Evolutionary conservation across 148 eudicot genomes (phyloP).

Genomic region (Nyssa sinensis): DNA sequence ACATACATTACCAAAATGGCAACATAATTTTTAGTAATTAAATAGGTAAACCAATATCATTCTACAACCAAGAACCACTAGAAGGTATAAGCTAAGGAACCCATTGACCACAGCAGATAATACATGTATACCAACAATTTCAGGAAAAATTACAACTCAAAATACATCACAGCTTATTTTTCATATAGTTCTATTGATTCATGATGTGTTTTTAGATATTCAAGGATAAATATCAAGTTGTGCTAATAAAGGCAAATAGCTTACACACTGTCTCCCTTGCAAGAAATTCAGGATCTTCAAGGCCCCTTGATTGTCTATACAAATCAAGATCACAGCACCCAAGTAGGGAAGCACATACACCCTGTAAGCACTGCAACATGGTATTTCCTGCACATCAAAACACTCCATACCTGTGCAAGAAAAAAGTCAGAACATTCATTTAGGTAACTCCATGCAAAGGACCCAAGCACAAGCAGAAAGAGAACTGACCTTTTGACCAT

Average conservation of each 20-base stretch:
- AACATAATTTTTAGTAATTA: not conserved
- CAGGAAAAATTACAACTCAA: not conserved
- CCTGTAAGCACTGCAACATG: conserved; percentile 93
- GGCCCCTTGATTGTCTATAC: conserved; percentile 60
- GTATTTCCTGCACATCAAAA: conserved; percentile 56
- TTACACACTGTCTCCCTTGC: conserved; percentile 85
- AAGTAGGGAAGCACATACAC: conserved; percentile 63
- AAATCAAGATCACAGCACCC: conserved; percentile 77
- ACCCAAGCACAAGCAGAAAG: not conserved
- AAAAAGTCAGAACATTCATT: conserved; percentile 11
- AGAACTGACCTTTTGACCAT: conserved; percentile 63
- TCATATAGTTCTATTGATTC: not conserved
- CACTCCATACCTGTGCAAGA: conserved; percentile 62
- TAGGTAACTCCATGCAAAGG: conserved; percentile 1
- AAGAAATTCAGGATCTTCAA: conserved; percentile 81
- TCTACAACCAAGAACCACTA: not conserved
- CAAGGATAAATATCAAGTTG: not conserved
- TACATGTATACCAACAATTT: not conserved
- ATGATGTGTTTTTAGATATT: not conserved
- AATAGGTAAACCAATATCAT: not conserved
- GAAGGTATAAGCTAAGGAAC: not conserved
- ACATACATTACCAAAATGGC: not conserved
- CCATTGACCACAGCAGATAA: not conserved
- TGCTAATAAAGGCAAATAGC: conserved; percentile 22
- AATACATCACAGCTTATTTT: not conserved